Evolutionary conservation across 331 rosid genomes (phyloP).

Genomic region (Rhamnella rubrinervis): DNA sequence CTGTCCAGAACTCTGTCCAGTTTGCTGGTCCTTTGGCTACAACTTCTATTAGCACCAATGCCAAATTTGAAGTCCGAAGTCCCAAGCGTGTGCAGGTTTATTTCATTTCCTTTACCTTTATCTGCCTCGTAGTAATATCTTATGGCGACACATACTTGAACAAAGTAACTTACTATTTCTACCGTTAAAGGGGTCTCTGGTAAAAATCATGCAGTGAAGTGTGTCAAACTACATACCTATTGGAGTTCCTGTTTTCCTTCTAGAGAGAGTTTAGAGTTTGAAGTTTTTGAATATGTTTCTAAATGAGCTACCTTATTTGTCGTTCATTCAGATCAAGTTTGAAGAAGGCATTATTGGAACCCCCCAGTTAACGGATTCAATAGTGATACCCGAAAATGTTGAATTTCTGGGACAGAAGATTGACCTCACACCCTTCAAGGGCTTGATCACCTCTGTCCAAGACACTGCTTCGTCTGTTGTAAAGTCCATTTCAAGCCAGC

Average conservation of each 20-base stretch:
- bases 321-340: constrained; percentile 58
- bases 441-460: constrained; percentile 65
- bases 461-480: constrained; percentile 82
- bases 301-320: constrained; percentile 2
- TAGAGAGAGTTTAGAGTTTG: neutral
- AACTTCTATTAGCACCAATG: constrained; percentile 72
- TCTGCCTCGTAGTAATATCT: neutral
- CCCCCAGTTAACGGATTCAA: constrained; percentile 84
- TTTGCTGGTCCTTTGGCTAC: constrained; percentile 81
- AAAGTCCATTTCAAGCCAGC: constrained; percentile 64
- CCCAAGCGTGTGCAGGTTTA: constrained; percentile 86
- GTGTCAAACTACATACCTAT: neutral
- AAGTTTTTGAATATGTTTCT: constrained; percentile 1
- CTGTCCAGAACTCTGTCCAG: constrained; percentile 77
- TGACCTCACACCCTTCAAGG: constrained; percentile 68
- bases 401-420: constrained; percentile 82
- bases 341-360: constrained; percentile 91
- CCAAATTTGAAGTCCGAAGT: constrained; percentile 79
- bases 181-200: neutral
- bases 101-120: neutral
- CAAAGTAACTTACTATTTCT: neutral
- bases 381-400: constrained; percentile 81
- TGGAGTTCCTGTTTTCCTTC: too few species aligned
- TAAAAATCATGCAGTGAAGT: neutral
- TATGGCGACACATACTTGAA: neutral